A percentile compares a stretch with the other conserved stretches of the same genome.
Evolutionary conservation across 441 rosid genomes (phyloP).

Genomic region (Isatis lusitanica): DNA sequence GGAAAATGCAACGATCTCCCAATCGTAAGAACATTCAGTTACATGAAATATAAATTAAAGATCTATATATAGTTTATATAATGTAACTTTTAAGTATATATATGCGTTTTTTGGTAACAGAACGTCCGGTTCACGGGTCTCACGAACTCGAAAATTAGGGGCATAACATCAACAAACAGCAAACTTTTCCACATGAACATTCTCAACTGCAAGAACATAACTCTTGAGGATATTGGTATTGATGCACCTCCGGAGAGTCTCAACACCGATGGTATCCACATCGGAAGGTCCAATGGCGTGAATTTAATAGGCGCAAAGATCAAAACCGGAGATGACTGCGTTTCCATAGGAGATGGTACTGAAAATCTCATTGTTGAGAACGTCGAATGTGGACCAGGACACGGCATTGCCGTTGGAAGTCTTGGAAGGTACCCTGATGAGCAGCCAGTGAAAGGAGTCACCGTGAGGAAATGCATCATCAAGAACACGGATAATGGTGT

Average conservation of each 20-base stretch:
- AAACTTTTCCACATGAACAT: slow-evolving; percentile 50
- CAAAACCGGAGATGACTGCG: slow-evolving; percentile 47
- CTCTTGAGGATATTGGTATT: slow-evolving; percentile 28
- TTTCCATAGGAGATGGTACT: slow-evolving; percentile 54
- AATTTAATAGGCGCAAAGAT: slow-evolving; percentile 13
- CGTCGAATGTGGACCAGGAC: slow-evolving; percentile 54
- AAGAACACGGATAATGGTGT: slow-evolving; percentile 43
- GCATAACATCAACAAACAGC: slow-evolving; percentile 43
- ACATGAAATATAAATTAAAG: too few relatives aligned
- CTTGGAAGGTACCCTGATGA: slow-evolving; percentile 45
- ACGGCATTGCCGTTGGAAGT: slow-evolving; percentile 59
- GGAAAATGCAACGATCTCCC: slow-evolving; percentile 33
- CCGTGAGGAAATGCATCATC: slow-evolving; percentile 38
- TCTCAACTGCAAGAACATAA: slow-evolving; percentile 40
- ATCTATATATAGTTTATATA: too few relatives aligned
- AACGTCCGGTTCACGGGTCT: slow-evolving; percentile 25
- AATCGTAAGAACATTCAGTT: slow-evolving; percentile 27
- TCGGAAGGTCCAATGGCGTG: slow-evolving; percentile 42
- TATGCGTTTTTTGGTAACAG: slow-evolving; percentile 19
- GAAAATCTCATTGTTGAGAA: slow-evolving; percentile 33
- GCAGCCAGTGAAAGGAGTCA: slow-evolving; percentile 40
- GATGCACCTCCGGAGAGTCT: slow-evolving; percentile 47
- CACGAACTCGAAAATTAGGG: slow-evolving; percentile 36
- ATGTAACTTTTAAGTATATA: too few relatives aligned
- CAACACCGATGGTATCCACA: slow-evolving; percentile 62